phyloP scores from a whole-genome alignment of 495 filamentous ascomycete species.

The Hyaloscypha hepaticicola region DNA sequence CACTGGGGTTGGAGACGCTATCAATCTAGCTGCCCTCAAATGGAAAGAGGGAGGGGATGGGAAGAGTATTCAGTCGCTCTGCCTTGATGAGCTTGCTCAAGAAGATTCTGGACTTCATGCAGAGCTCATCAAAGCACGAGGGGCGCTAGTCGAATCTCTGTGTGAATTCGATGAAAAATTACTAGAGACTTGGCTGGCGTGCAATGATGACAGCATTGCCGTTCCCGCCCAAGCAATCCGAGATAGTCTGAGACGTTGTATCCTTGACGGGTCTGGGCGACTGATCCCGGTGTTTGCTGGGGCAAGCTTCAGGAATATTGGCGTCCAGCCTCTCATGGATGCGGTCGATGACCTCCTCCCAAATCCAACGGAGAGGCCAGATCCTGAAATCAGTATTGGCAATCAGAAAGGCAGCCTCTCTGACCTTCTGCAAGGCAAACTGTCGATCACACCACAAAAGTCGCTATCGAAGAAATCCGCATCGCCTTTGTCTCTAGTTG shows the following conservation, averaged over 20 bases:
- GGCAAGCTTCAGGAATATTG: slow-evolving; percentile 90
- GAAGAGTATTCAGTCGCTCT: slow-evolving; percentile 53
- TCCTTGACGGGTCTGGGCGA: slow-evolving; percentile 58
- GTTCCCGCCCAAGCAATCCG: slow-evolving; percentile 66
- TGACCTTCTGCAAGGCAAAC: slow-evolving; percentile 42
- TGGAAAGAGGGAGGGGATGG: slow-evolving; percentile 67
- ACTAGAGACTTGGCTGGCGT: slow-evolving; percentile 78
- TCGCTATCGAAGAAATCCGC: slow-evolving; percentile 25
- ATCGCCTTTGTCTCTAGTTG: slow-evolving; percentile 37
- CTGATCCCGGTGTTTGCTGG: slow-evolving; percentile 89
- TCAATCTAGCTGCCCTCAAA: slow-evolving; percentile 51
- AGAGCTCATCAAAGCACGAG: slow-evolving; percentile 75
- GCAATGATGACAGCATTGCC: slow-evolving; percentile 66
- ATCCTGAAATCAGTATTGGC: slow-evolving; percentile 72
- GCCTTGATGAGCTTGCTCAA: slow-evolving; percentile 49
- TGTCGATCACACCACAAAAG: slow-evolving; percentile 35
- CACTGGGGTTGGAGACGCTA: slow-evolving; percentile 78
- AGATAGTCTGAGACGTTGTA: slow-evolving; percentile 68
- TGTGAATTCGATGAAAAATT: slow-evolving; percentile 85
- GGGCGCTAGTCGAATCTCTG: slow-evolving; percentile 75
- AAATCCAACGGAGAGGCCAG: slow-evolving; percentile 73
- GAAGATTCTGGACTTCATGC: slow-evolving; percentile 48
- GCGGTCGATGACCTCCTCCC: slow-evolving; percentile 84
- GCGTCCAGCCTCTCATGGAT: slow-evolving; percentile 90
- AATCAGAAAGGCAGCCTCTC: slow-evolving; percentile 50